These are phyloP conservation scores for Hansenula anomala DNA, from an alignment of 1,139 yeast genomes.

Conservation along the genomic window DNA sequence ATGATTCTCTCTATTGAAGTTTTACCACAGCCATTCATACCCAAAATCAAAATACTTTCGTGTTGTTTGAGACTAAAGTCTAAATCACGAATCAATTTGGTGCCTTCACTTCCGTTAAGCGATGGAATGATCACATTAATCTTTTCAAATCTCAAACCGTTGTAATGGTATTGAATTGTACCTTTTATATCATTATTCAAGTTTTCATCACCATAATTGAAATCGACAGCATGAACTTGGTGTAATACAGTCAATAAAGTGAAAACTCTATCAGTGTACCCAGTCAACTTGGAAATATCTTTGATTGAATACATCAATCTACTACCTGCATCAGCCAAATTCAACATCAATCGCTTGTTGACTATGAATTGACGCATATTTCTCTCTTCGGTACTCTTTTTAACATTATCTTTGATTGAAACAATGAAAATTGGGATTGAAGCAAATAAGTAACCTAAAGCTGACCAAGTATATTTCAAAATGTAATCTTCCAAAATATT, in stretches of 20 bases:
- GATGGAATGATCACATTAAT: conserved; percentile 82
- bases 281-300: conserved; percentile 87
- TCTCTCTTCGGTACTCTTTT: conserved; percentile 32
- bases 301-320: conserved; percentile 92
- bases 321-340: conserved; percentile 96
- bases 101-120: conserved; percentile 47
- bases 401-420: conserved; percentile 31
- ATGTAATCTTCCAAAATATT: conserved; percentile 81
- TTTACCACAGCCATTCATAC: conserved; percentile 89
- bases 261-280: conserved; percentile 85
- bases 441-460: conserved; percentile 85
- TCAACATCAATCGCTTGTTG: conserved; percentile 83
- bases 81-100: conserved; percentile 53
- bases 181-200: conserved; percentile 59
- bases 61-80: conserved; percentile 59
- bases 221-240: conserved; percentile 70
- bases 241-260: conserved; percentile 71
- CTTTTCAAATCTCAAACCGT: conserved; percentile 78
- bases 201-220: conserved; percentile 46
- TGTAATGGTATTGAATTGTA: conserved; percentile 73
- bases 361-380: conserved; percentile 88
- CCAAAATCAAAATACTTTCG: conserved; percentile 74
- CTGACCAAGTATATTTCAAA: conserved; percentile 91
- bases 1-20: conserved; percentile 80
- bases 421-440: conserved; percentile 74